Evolutionary conservation across 148 eudicot species (phyloP), one percentile per base, ranked within the genome.

Genomic region (Oxyria digyna): DNA sequence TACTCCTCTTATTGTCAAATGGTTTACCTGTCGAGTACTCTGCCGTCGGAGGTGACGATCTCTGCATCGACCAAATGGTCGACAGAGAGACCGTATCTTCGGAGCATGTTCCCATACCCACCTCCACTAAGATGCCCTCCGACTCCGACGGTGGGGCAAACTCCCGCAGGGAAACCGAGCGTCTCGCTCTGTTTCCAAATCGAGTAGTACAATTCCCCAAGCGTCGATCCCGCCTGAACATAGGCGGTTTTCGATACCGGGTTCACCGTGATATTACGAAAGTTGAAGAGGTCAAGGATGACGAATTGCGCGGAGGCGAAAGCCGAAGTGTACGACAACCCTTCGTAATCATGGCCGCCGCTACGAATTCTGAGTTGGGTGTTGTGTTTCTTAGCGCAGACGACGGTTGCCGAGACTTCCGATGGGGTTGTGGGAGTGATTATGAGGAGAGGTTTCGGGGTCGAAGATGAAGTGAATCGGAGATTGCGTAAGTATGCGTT

Each of bases 121-220:
- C 81, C 81, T 0, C 83, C 79, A 15, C 77, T 78, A 1, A 82
- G 0, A 21, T 80, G 83, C 1, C 83, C 86, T 1, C 83, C 83
- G 2, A 79, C 40, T 0, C 82, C 85, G 0, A 79, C 79, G 69
- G 27, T 80, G 69, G 23, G 82, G 77, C 83, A 79, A 1, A 71
- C 21, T 1, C 78, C 78, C 12, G 74, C 78, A 0, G 78, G 78
- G 24, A 70, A 75, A 0, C 74, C 78, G 32, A 62, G 74, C 32
- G 71, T 67, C 12, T 26, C 27, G 26, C 74, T 75, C 43, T 65
- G 65, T 23, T 64, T 57, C 15, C 70, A 57, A 24, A 75, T 70
- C 4, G 31, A 12, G 27, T 55, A 66, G 29, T 75, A 75, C 0
- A 74, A 38, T 12, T 75, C 43, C 0, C 73, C 78, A 4, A 75